A percentile compares a stretch with the other conserved stretches of the same genome.
Conservation (phyloP, 2,329 filamentous ascomycete genomes). For the Monilinia laxa region DNA sequence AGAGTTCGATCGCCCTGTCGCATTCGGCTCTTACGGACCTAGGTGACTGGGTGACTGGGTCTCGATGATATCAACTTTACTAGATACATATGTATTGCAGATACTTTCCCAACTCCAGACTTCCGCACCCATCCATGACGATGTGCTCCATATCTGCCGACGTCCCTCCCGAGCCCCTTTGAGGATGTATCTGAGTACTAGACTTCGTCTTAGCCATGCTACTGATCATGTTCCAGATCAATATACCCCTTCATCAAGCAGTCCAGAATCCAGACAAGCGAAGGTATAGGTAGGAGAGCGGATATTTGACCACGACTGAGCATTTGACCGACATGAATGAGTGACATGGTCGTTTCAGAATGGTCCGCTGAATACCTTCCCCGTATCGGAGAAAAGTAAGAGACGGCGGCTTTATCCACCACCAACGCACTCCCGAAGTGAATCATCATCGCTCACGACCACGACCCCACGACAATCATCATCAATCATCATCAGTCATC, state of each 20-base stretch:
- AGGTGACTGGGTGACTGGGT: background rate
- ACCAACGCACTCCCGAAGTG: slow-evolving; percentile 10
- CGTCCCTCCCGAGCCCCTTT: background rate
- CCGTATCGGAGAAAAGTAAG: slow-evolving; percentile 1
- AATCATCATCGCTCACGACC: slow-evolving; percentile 4
- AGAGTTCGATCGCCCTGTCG: slow-evolving; percentile 15
- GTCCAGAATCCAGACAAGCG: slow-evolving; percentile 10
- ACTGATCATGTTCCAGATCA: slow-evolving; percentile 13
- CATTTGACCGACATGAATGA: slow-evolving; percentile 10
- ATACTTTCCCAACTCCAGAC: slow-evolving; percentile 14
- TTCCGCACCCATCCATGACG: slow-evolving; percentile 7
- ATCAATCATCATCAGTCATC: background rate
- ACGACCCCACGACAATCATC: background rate
- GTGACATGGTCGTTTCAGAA: slow-evolving; percentile 20
- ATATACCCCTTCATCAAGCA: background rate
- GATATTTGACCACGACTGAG: slow-evolving; percentile 18
- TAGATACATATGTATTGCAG: slow-evolving; percentile 15
- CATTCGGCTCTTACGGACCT: slow-evolving; percentile 15
- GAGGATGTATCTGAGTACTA: background rate
- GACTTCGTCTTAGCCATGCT: background rate
- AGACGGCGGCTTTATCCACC: background rate
- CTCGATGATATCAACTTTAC: background rate
- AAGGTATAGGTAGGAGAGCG: slow-evolving; percentile 3
- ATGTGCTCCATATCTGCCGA: slow-evolving; percentile 16
- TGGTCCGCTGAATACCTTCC: slow-evolving; percentile 8